phyloP scores from a whole-genome alignment of 139 green algal species.

The Picocystis salinarum region DNA sequence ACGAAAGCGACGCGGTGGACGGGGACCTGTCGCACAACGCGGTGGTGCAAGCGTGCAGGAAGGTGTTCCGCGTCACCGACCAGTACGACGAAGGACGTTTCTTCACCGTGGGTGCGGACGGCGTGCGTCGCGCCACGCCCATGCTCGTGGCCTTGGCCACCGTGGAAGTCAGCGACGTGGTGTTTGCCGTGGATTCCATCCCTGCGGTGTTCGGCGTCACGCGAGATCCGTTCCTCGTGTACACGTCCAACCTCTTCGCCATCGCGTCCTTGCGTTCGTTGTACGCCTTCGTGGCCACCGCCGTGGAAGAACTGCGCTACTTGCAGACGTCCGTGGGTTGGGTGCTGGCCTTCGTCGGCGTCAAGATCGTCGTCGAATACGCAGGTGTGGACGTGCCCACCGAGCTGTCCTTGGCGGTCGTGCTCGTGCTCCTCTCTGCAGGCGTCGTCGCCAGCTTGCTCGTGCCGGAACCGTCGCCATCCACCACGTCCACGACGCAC shows the following conservation, averaged over 20 bases:
- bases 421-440: conserved; percentile 35
- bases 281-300: conserved; percentile 39
- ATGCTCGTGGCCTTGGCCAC: conserved; percentile 78
- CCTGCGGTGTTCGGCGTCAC: conserved; percentile 82
- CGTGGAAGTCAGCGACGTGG: conserved; percentile 79
- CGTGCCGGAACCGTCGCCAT: too few relatives aligned
- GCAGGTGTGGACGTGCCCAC: conserved; percentile 46
- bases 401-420: conserved; percentile 41
- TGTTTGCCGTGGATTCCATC: conserved; percentile 93
- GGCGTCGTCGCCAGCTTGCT: conserved; percentile 53
- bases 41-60: conserved; percentile 56
- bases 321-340: conserved; percentile 69
- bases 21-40: conserved; percentile 49
- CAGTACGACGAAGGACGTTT: conserved; percentile 80
- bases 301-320: conserved; percentile 28
- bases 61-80: conserved; percentile 38
- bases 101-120: conserved; percentile 42
- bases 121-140: conserved; percentile 49
- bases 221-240: conserved; percentile 92
- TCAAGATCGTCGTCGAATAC: conserved; percentile 56
- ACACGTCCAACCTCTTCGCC: conserved; percentile 85
- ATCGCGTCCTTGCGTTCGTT: conserved; percentile 60
- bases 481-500: too few relatives aligned
- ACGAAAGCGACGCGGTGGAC: conserved; percentile 14
- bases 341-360: conserved; percentile 68